Evolutionary conservation across 2,329 filamentous ascomycete genomes (phyloP).

Genomic region (Rhytidhysteron rufulum): DNA sequence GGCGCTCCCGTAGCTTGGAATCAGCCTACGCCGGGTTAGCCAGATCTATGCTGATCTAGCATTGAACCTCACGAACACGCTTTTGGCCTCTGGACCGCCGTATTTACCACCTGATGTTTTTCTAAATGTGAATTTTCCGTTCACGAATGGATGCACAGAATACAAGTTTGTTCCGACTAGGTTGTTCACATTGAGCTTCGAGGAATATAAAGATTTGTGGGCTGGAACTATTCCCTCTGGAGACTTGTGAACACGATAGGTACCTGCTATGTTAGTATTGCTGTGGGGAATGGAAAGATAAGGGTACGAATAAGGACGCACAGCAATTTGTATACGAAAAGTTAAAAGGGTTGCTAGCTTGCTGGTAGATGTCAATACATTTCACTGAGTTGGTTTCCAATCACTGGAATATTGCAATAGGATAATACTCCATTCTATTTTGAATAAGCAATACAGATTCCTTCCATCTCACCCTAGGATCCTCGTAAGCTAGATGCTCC

Average conservation of each 20-base stretch:
- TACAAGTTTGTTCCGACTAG: slow-evolving; percentile 64
- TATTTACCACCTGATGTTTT: slow-evolving; percentile 60
- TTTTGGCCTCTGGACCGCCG: slow-evolving; percentile 56
- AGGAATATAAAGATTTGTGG: slow-evolving; percentile 35
- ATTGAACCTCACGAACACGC: slow-evolving; percentile 52
- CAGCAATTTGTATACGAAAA: slow-evolving; percentile 53
- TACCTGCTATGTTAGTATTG: slow-evolving; percentile 60
- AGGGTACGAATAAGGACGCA: slow-evolving; percentile 50
- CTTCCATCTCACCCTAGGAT: too few relatives aligned
- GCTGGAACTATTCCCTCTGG: slow-evolving; percentile 57
- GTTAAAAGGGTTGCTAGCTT: slow-evolving; percentile 47
- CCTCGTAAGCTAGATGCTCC: too few relatives aligned
- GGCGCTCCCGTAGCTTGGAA: slow-evolving; percentile 55
- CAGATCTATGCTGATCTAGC: slow-evolving; percentile 63
- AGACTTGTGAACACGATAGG: slow-evolving; percentile 50
- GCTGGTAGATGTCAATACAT: slow-evolving; percentile 43
- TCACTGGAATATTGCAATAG: too few relatives aligned
- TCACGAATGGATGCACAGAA: slow-evolving; percentile 49
- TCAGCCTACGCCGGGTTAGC: slow-evolving; percentile 45
- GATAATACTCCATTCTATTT: too few relatives aligned
- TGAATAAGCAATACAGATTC: too few relatives aligned
- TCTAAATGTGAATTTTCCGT: slow-evolving; percentile 68
- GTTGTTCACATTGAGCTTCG: slow-evolving; percentile 47
- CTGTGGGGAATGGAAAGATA: slow-evolving; percentile 62
- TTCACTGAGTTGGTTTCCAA: too few relatives aligned